Evolutionary conservation across 768 basidiomycete species (phyloP), one percentile per base, ranked within the genome.

Genomic region (Epithele typhae): DNA sequence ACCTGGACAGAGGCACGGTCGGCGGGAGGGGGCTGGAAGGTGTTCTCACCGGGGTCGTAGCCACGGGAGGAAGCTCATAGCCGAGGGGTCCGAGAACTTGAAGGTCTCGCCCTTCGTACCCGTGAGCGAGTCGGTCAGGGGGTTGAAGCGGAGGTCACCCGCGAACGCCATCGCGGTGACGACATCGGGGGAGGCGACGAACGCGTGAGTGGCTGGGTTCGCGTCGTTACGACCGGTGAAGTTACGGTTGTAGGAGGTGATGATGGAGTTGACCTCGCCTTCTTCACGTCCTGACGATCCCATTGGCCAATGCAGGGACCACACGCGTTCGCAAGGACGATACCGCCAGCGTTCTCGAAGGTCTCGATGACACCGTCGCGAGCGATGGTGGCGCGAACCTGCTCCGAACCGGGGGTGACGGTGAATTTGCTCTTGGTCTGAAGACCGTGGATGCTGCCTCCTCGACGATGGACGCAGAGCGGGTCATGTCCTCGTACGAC

Each of bases 241-340:
- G 84, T 99, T 99, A 67, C 96, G 94, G 84, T 99, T 99, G 81
- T 99, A 99, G 17, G 94, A 97, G 43, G 95, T 95, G 70, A 99
- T 91, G 76, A 98, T 99, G 37, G 96, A 95, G 81, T 98, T 99
- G 59, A 79, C 73, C 59, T 89, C 91, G 62, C 95, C 81, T 92
- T 98, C 79, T 91, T 85, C 40, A 98, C 91, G 57, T 99, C 96
- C 61, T 82, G 73, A 64, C 96, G 79, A 72, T 98, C 95, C 96
- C 96, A 99, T 68, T 98, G 95, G 60, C 96, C 96, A 54, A 98
- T 98, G 69, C 96, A 98, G 62, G 96, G 96, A 39, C 96, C 96
- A 64, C 96, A 99, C 44, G 96, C 96, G 63, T 98, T 99, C 56
- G 96, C 96, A 44, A 99, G 83, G 38, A 99, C 92, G 43, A 93